A percentile compares a stretch with the other conserved stretches of the same genome.
phyloP scores from a whole-genome alignment of 192 early-diverging fungal genomes.

The Coemansia reversa region DNA sequence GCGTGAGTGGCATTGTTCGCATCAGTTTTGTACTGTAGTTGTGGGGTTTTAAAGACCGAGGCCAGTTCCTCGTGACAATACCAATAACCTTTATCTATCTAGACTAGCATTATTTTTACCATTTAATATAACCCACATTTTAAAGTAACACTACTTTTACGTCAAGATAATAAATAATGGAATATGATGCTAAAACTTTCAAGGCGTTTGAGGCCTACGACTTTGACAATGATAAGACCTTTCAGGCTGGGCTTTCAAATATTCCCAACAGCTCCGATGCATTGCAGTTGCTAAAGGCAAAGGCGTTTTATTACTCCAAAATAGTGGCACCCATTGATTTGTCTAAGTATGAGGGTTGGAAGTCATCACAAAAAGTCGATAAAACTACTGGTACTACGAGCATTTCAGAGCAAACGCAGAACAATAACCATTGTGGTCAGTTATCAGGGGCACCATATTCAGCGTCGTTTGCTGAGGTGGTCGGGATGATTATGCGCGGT shows the following conservation, averaged over 20 bases:
- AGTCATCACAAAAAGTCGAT: constrained; percentile 6
- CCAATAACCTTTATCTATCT: too few species aligned
- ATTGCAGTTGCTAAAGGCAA: constrained; percentile 16
- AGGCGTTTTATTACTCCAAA: constrained; percentile 37
- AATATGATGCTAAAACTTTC: too few species aligned
- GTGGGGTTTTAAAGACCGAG: too few species aligned
- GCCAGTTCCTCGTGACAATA: too few species aligned
- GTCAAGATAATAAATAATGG: too few species aligned
- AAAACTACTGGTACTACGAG: not conserved
- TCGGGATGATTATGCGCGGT: constrained; percentile 34
- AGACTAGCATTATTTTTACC: too few species aligned
- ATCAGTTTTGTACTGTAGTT: too few species aligned
- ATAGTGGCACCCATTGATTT: constrained; percentile 15
- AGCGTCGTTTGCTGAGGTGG: constrained; percentile 36
- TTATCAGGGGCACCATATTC: constrained; percentile 20
- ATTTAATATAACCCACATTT: too few species aligned
- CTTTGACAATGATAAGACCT: constrained; percentile 30
- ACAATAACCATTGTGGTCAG: not conserved
- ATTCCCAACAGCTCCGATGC: constrained; percentile 15
- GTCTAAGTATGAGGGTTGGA: constrained; percentile 23
- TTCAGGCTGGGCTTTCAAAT: constrained; percentile 32
- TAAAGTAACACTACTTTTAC: too few species aligned
- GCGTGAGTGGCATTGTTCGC: too few species aligned
- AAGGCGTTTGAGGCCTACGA: constrained; percentile 37
- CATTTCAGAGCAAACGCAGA: not conserved